A percentile compares a stretch with the other conserved stretches of the same genome.
Evolutionary conservation across 192 early-diverging fungal species (phyloP).

Genomic region (Phycomyces nitens): DNA sequence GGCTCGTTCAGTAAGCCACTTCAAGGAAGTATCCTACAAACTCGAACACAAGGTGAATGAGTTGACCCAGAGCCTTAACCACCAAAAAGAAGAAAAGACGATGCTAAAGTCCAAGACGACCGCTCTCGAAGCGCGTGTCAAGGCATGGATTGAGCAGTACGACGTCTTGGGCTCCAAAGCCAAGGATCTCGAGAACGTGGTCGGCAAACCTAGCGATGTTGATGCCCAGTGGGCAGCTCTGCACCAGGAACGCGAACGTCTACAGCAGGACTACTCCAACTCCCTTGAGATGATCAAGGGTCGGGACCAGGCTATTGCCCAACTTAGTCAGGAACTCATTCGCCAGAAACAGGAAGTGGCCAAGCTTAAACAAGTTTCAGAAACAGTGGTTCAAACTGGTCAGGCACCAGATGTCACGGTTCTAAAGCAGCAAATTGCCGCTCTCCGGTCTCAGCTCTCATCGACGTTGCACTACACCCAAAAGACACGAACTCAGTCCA

Average conservation of each 20-base stretch:
- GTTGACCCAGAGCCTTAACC: slow-evolving; percentile 75
- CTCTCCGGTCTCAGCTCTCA: slow-evolving; percentile 66
- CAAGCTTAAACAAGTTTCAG: slow-evolving; percentile 45
- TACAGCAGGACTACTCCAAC: slow-evolving; percentile 58
- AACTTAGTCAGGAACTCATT: slow-evolving; percentile 50
- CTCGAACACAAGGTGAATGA: slow-evolving; percentile 96
- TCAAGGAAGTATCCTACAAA: slow-evolving; percentile 91
- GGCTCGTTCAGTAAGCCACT: slow-evolving; percentile 83
- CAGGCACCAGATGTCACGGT: slow-evolving; percentile 58
- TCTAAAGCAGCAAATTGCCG: slow-evolving; percentile 72
- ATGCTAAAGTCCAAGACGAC: slow-evolving; percentile 35
- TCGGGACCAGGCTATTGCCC: slow-evolving; percentile 62
- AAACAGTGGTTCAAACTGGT: slow-evolving; percentile 29
- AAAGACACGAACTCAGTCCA: slow-evolving; percentile 2
- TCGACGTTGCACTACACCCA: slow-evolving; percentile 50
- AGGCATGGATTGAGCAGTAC: slow-evolving; percentile 70
- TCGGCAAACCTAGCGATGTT: slow-evolving; percentile 55
- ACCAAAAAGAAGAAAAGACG: slow-evolving; percentile 68
- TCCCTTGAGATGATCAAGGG: slow-evolving; percentile 53
- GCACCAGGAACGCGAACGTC: slow-evolving; percentile 56
- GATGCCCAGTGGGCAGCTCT: slow-evolving; percentile 56
- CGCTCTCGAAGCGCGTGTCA: slow-evolving; percentile 54
- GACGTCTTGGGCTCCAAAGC: slow-evolving; percentile 56
- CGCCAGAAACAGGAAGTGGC: slow-evolving; percentile 63
- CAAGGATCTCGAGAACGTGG: slow-evolving; percentile 46